Conservation (phyloP, 2,329 filamentous ascomycete species). For the Daldinia eschscholtzii region DNA sequence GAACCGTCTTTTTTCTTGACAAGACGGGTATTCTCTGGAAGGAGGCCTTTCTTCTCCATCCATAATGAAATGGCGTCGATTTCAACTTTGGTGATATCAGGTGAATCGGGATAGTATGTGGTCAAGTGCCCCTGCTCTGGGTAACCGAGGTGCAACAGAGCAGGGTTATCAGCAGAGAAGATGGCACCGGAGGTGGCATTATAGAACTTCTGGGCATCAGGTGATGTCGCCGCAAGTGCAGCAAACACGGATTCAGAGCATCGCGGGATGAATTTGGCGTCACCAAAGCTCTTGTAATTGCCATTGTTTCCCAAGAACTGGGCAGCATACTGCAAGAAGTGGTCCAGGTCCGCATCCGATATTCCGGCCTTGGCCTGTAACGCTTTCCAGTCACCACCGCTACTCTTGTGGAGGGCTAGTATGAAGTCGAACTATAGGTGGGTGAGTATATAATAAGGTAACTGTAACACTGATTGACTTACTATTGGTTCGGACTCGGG, state of each 20-base stretch:
- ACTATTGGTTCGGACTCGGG: slow-evolving; percentile 81
- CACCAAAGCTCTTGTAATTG: slow-evolving; percentile 90
- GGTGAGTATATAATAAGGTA: slow-evolving; percentile 31
- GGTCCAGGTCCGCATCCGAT: slow-evolving; percentile 71
- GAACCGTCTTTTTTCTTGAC: slow-evolving; percentile 73
- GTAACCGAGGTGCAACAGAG: slow-evolving; percentile 81
- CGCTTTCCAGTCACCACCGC: slow-evolving; percentile 77
- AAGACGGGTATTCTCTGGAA: slow-evolving; percentile 82
- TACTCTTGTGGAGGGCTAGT: slow-evolving; percentile 75
- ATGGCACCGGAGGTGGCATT: slow-evolving; percentile 77
- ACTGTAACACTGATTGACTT: slow-evolving; percentile 26
- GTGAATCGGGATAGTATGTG: slow-evolving; percentile 84
- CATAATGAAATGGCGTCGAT: slow-evolving; percentile 79
- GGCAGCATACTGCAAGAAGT: slow-evolving; percentile 81
- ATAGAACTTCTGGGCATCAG: slow-evolving; percentile 73
- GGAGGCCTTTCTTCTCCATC: slow-evolving; percentile 77
- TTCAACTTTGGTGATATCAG: slow-evolving; percentile 79
- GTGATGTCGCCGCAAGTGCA: slow-evolving; percentile 71
- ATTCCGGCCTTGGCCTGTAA: slow-evolving; percentile 75
- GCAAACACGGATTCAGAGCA: slow-evolving; percentile 73
- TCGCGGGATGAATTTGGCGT: slow-evolving; percentile 85
- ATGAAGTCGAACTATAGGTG: slow-evolving; percentile 77
- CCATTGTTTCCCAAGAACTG: slow-evolving; percentile 85
- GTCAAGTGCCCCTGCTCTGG: slow-evolving; percentile 81
- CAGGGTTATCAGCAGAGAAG: slow-evolving; percentile 74